Evolutionary conservation across 2,329 filamentous ascomycete species (phyloP).

Genomic region (Colletotrichum neosansevieriae): DNA sequence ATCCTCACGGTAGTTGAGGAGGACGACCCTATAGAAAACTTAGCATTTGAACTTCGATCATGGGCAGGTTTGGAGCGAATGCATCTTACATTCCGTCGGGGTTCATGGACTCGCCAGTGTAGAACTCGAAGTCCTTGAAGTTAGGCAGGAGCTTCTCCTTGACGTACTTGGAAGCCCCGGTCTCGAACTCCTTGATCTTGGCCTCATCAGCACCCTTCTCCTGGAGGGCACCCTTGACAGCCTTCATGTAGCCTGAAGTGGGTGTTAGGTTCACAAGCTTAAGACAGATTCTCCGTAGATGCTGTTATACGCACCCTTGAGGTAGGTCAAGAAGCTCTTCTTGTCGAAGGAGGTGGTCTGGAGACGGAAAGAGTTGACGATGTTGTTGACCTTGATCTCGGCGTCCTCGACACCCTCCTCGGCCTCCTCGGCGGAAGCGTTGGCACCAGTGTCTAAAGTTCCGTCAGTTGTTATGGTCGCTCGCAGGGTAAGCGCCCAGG

Average conservation of each 20-base stretch:
- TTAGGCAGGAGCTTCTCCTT: constrained; percentile 85
- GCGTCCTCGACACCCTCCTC: constrained; percentile 80
- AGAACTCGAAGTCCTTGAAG: constrained; percentile 98
- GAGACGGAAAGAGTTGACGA: constrained; percentile 92
- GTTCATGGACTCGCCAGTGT: constrained; percentile 92
- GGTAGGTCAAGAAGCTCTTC: constrained; percentile 84
- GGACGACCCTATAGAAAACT: constrained; percentile 73
- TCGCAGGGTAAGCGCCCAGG: constrained; percentile 23
- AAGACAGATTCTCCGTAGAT: neutral
- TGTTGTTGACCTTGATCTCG: constrained; percentile 86
- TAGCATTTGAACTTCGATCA: neutral
- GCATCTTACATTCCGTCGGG: constrained; percentile 86
- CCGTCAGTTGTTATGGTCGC: constrained; percentile 17
- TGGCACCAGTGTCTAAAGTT: constrained; percentile 84
- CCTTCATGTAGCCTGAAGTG: constrained; percentile 86
- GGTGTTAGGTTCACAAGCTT: too few species aligned
- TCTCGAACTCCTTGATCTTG: constrained; percentile 83
- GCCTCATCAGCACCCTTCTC: constrained; percentile 72
- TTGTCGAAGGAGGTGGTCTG: constrained; percentile 85
- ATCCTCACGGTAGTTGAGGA: constrained; percentile 98
- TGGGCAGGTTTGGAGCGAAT: constrained; percentile 11
- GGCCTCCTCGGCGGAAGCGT: constrained; percentile 93
- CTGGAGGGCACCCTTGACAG: constrained; percentile 78
- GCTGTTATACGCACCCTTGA: constrained; percentile 76
- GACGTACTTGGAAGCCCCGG: constrained; percentile 77